Evolutionary conservation across 345 rosid genomes (phyloP).

Genomic region (Combretum micranthum): DNA sequence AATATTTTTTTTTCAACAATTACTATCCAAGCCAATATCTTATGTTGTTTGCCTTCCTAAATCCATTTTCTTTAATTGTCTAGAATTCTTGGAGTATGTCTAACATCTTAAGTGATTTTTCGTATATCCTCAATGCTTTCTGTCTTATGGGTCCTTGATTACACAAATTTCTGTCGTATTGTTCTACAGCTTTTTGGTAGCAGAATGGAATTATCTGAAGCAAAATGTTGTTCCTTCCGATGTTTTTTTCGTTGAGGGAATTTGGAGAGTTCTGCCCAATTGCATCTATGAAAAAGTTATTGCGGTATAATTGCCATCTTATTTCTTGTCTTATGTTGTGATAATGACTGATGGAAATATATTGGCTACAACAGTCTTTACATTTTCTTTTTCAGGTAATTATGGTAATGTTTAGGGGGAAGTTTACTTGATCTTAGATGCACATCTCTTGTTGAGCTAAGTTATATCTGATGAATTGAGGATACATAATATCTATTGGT

Average conservation of each 20-base stretch:
- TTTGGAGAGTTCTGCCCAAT: slow-evolving; percentile 58
- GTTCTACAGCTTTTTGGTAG: slow-evolving; percentile 52
- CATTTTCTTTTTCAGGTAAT: no score
- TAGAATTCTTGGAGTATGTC: no score
- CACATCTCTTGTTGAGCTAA: no score
- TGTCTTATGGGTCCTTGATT: neutral
- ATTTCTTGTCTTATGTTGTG: neutral
- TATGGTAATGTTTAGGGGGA: no score
- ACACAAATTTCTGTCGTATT: neutral
- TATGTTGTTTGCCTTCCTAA: no score
- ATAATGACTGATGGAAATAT: neutral
- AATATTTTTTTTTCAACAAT: no score
- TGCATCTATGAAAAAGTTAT: slow-evolving; percentile 45
- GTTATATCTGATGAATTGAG: no score
- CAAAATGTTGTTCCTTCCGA: slow-evolving; percentile 41
- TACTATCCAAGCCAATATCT: no score
- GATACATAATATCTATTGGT: no score
- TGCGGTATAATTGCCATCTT: slow-evolving; percentile 24
- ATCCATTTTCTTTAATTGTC: no score
- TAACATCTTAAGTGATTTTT: neutral
- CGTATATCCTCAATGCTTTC: neutral
- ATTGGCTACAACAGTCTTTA: no score
- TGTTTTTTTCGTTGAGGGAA: slow-evolving; percentile 45
- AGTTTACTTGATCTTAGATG: no score
- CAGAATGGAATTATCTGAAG: slow-evolving; percentile 72